Evolutionary conservation across 2,329 filamentous ascomycete genomes (phyloP).

Genomic region (Ophiocordyceps camponoti-rufipedis): DNA sequence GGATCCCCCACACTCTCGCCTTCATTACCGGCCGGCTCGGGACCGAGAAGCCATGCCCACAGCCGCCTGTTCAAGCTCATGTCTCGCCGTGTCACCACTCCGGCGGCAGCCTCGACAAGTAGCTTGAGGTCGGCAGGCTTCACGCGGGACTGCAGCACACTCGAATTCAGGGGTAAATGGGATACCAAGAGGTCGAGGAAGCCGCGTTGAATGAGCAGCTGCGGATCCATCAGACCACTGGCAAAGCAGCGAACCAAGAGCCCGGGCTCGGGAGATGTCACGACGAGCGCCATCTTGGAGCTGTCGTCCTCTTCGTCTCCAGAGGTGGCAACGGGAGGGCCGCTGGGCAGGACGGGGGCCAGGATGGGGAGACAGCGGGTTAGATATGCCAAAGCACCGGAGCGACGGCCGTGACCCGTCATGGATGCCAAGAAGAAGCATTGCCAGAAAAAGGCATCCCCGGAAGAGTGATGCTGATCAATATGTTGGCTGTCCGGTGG

Average conservation of each 20-base stretch:
- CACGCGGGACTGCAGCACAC: slow-evolving; percentile 58
- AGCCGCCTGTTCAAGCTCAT: slow-evolving; percentile 92
- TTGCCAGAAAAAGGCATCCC: slow-evolving; percentile 93
- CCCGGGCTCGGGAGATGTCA: slow-evolving; percentile 79
- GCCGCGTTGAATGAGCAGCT: slow-evolving; percentile 81
- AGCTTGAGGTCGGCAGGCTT: slow-evolving; percentile 62
- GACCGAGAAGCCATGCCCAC: slow-evolving; percentile 93
- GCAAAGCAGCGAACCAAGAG: slow-evolving; percentile 82
- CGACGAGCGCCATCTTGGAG: slow-evolving; percentile 40
- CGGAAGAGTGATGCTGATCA: slow-evolving; percentile 34
- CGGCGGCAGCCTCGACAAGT: slow-evolving; percentile 64
- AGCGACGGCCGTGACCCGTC: slow-evolving; percentile 67
- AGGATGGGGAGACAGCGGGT: slow-evolving; percentile 50
- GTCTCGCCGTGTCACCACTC: slow-evolving; percentile 74
- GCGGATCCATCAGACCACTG: slow-evolving; percentile 70
- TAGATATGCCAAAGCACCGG: slow-evolving; percentile 77
- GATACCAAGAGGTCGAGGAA: slow-evolving; percentile 87
- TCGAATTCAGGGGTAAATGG: slow-evolving; percentile 70
- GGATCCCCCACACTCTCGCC: slow-evolving; percentile 27
- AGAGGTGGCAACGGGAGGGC: slow-evolving; percentile 2
- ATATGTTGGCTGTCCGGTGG: slow-evolving; percentile 30
- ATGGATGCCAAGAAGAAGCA: slow-evolving; percentile 90
- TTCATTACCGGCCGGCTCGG: slow-evolving; percentile 36
- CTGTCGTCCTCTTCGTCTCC: slow-evolving; percentile 4
- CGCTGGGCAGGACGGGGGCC: slow-evolving; percentile 4